Evolutionary conservation across 805 yeast genomes (phyloP).

Genomic region (Limtongia smithiae): DNA sequence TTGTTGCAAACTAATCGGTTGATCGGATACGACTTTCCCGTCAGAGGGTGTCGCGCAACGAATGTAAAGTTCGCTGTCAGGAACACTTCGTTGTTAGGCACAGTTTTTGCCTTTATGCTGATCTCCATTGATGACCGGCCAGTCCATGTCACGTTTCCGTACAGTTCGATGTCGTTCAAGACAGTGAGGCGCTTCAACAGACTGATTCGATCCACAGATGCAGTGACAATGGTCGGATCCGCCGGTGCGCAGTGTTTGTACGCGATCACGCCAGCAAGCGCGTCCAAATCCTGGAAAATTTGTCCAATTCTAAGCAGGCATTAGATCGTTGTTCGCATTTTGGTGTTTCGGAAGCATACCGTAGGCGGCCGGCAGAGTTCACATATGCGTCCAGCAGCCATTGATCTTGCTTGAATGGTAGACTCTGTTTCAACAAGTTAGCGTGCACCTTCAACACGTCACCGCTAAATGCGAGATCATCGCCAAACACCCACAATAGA

Average conservation of each 20-base stretch:
- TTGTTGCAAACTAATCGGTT: constrained; percentile 73
- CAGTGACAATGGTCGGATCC: constrained; percentile 92
- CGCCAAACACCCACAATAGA: constrained; percentile 31
- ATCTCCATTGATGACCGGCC: constrained; percentile 96
- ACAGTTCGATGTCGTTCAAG: constrained; percentile 66
- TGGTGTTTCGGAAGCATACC: too few species aligned
- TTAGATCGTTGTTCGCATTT: too few species aligned
- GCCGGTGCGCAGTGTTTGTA: constrained; percentile 93
- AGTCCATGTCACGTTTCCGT: constrained; percentile 93
- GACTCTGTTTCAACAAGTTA: constrained; percentile 37
- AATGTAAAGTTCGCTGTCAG: constrained; percentile 89
- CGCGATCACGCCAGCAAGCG: constrained; percentile 90
- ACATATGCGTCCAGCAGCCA: constrained; percentile 83
- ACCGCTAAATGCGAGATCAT: not conserved
- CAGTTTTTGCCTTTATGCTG: constrained; percentile 80
- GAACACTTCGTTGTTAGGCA: constrained; percentile 67
- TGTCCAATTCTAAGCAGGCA: constrained; percentile 95
- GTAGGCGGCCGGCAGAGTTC: constrained; percentile 77
- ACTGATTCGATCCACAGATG: constrained; percentile 87
- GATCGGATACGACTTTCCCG: constrained; percentile 85
- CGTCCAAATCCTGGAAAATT: constrained; percentile 88
- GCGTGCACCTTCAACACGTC: not conserved
- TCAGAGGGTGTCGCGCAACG: constrained; percentile 90
- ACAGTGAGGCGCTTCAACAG: constrained; percentile 82
- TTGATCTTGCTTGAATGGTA: constrained; percentile 81